phyloP scores from a whole-genome alignment of 192 early-diverging fungal species.

The Piromyces finnis region DNA sequence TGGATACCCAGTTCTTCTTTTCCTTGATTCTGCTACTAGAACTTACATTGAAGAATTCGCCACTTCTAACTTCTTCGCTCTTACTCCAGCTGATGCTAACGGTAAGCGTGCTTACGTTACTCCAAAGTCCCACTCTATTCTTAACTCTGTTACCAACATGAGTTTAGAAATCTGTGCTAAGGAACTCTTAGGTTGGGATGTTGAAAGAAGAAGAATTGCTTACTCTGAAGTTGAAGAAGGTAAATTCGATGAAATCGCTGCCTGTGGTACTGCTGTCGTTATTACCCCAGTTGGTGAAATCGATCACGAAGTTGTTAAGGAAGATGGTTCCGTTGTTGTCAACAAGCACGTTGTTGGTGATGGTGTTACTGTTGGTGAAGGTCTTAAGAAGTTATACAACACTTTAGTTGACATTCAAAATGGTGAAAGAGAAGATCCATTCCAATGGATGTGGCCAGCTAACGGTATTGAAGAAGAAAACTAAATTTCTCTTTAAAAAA shows the following conservation, averaged over 20 bases:
- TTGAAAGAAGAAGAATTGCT: slow-evolving; percentile 27
- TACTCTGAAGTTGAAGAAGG: slow-evolving; percentile 35
- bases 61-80: slow-evolving; percentile 57
- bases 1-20: slow-evolving; percentile 51
- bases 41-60: slow-evolving; percentile 57
- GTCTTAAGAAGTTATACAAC: not conserved
- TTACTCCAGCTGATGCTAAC: slow-evolving; percentile 27
- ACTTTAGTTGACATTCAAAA: not conserved
- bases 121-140: slow-evolving; percentile 34
- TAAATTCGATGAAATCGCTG: slow-evolving; percentile 45
- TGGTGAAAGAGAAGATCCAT: not conserved
- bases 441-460: not conserved
- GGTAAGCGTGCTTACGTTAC: slow-evolving; percentile 41
- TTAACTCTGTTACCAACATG: slow-evolving; percentile 51
- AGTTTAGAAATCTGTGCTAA: slow-evolving; percentile 29
- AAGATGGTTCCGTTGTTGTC: not conserved
- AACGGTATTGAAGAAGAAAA: not conserved
- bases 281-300: slow-evolving; percentile 53
- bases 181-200: slow-evolving; percentile 35
- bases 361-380: not conserved
- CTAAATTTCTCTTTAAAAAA: no score
- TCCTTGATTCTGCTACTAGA: slow-evolving; percentile 45
- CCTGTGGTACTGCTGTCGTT: slow-evolving; percentile 57
- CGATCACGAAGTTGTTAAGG: slow-evolving; percentile 17
- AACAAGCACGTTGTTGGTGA: not conserved